These are phyloP conservation scores for Cytospora chrysosperma DNA, from an alignment of 2,329 filamentous ascomycete genomes.

Conservation along the genomic window DNA sequence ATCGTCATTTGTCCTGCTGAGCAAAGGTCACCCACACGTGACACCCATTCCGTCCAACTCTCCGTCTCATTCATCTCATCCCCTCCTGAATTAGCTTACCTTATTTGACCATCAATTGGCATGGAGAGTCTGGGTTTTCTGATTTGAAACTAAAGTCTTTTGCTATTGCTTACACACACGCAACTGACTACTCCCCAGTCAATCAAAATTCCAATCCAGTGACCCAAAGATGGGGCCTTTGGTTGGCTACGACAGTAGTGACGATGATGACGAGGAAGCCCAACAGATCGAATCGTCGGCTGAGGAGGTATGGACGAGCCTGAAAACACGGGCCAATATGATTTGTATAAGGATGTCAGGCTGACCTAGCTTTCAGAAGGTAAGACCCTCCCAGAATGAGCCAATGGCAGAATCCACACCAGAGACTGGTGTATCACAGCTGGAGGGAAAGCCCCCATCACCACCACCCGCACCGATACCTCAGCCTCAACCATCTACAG, in stretches of 20 bases:
- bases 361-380: not conserved
- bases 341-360: not conserved
- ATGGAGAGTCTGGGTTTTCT: not conserved
- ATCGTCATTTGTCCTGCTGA: too few species aligned
- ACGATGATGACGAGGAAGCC: slow-evolving; percentile 45
- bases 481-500: not conserved
- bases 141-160: not conserved
- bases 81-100: too few species aligned
- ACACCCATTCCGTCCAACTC: too few species aligned
- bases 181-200: not conserved
- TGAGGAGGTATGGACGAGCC: slow-evolving; percentile 11
- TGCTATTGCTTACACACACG: not conserved
- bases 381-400: not conserved
- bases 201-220: not conserved
- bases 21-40: too few species aligned
- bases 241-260: slow-evolving; percentile 52
- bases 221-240: slow-evolving; percentile 42
- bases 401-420: not conserved
- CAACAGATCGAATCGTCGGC: not conserved
- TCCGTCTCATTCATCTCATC: too few species aligned
- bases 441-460: not conserved
- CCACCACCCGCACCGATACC: slow-evolving; percentile 6
- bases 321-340: not conserved
- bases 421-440: not conserved
- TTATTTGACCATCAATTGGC: too few species aligned